Evolutionary conservation across 345 rosid species (phyloP), one percentile per base, ranked within the genome.

Genomic region (Abelmoschus esculentus): DNA sequence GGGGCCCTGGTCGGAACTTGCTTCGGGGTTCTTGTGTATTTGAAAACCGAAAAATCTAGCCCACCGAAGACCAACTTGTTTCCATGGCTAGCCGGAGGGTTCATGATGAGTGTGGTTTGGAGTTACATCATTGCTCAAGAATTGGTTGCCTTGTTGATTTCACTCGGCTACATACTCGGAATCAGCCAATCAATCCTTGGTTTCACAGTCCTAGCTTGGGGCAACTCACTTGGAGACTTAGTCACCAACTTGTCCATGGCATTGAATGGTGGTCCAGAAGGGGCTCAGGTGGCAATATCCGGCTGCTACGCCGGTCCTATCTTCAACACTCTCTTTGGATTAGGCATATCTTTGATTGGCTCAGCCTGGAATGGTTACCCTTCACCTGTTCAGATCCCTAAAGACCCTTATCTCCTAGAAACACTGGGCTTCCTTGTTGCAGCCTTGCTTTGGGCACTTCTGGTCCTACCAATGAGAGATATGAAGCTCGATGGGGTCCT

Each of bases 261-360:
- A 0, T 17, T 83, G 73, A 85, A 83, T 29, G 93, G 95, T 57
- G 90, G 97, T 11, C 71, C 76, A 2, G 78, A 80, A 55, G 97
- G 99, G 12, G 89, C 85, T 0, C 99, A 93, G 18, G 74, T 89
- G 47, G 97, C 97, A 2, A 72, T 93, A 58, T 83, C 97, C 0
- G 97, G 97, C 1, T 91, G 97, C 65, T 91, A 89, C 52, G 99
- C 99, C 0, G 93, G 99, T 26, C 97, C 99, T 0, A 74, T 93
- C 40, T 93, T 93, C 80, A 91, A 89, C 83, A 80, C 81, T 6
- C 83, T 93, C 0, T 82, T 86, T 31, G 99, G 97, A 8, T 75
- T 91, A 57, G 99, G 99, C 0, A 59, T 88, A 71, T 92, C 97
- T 40, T 81, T 91, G 7, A 76, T 87, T 69, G 77, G 77, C 0